A percentile compares a stretch with the other conserved stretches of the same genome.
Evolutionary conservation across 2,329 filamentous ascomycete species (phyloP).

Genomic region (Tolypocladium sp.): DNA sequence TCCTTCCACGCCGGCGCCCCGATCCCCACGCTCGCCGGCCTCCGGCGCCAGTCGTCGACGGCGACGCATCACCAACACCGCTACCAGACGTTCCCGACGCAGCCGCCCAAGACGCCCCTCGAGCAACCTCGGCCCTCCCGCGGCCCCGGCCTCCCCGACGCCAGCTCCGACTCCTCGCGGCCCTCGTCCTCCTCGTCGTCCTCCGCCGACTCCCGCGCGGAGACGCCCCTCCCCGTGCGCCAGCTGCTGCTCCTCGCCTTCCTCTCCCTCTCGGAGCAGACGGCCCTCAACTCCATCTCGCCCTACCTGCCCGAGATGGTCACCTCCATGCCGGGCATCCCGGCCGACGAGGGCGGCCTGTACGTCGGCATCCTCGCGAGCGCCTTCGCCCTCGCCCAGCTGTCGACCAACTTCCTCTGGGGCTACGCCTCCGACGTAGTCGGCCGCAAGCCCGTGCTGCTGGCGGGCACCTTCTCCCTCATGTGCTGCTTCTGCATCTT

Average conservation of each 20-base stretch:
- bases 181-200: conserved; percentile 14
- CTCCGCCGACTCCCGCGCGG: conserved; percentile 27
- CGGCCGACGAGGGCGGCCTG: conserved; percentile 61
- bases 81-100: conserved; percentile 76
- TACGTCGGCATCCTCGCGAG: conserved; percentile 90
- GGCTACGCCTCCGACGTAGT: conserved; percentile 52
- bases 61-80: conserved; percentile 30
- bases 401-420: conserved; percentile 71
- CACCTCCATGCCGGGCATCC: conserved; percentile 71
- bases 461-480: conserved; percentile 74
- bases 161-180: not conserved
- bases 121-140: conserved; percentile 20
- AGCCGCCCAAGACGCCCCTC: conserved; percentile 59
- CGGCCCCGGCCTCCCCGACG: conserved; percentile 5
- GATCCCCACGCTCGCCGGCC: conserved; percentile 26
- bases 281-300: conserved; percentile 89
- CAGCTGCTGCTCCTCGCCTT: conserved; percentile 81
- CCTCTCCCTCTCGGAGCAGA: conserved; percentile 89
- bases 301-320: conserved; percentile 95
- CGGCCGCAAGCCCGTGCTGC: conserved; percentile 66
- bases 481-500: conserved; percentile 76
- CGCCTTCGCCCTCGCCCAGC: conserved; percentile 84
- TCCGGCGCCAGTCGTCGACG: conserved; percentile 28
- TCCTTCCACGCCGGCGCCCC: conserved; percentile 45
- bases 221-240: conserved; percentile 67